A percentile compares a stretch with the other conserved stretches of the same genome.
Conservation (phyloP, 371 early-diverging fungal genomes). For the Furculomyces boomerangus region DNA sequence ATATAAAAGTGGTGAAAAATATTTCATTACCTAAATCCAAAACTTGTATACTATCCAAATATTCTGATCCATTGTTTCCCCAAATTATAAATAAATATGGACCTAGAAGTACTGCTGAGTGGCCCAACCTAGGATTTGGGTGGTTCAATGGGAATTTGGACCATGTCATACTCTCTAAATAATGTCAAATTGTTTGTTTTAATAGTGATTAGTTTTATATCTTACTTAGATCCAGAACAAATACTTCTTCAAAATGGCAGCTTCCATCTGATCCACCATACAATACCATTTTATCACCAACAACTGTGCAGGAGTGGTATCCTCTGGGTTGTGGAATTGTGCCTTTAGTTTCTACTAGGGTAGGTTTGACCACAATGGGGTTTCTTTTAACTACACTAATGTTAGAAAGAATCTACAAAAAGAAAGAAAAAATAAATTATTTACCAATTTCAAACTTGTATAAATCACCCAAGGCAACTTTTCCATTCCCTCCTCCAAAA, state of each 20-base stretch:
- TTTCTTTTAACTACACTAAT: too few species aligned
- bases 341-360: constrained; percentile 34
- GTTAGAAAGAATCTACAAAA: too few species aligned
- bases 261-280: constrained; percentile 84
- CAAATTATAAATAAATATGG: constrained; percentile 74
- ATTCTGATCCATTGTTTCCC: constrained; percentile 70
- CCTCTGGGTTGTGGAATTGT: constrained; percentile 54
- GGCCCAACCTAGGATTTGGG: constrained; percentile 68
- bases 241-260: constrained; percentile 69
- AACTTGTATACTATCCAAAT: constrained; percentile 57
- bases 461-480: constrained; percentile 61
- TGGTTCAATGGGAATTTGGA: too few species aligned
- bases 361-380: constrained; percentile 28
- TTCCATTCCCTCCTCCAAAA: constrained; percentile 82
- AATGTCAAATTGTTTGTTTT: too few species aligned
- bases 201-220: too few species aligned
- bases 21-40: constrained; percentile 38
- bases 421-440: too few species aligned
- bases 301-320: constrained; percentile 67
- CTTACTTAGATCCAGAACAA: constrained; percentile 38
- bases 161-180: too few species aligned
- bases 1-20: constrained; percentile 36
- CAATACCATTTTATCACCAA: constrained; percentile 56
- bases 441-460: constrained; percentile 37
- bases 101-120: constrained; percentile 72